Evolutionary conservation across 768 basidiomycete genomes (phyloP).

Genomic region (Tulasnella calospora): DNA sequence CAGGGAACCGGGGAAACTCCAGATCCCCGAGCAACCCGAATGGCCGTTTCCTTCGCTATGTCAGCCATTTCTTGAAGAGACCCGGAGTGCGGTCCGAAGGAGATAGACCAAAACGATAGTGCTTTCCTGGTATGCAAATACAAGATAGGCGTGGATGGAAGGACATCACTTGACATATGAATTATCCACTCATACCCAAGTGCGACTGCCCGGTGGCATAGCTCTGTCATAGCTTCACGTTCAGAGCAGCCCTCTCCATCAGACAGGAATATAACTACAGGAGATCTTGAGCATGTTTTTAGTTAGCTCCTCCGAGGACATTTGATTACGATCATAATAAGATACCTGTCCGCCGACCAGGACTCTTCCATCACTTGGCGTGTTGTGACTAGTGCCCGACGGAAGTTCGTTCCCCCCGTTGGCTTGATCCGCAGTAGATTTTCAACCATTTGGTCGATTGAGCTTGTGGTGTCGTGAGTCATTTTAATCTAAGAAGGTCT

Average conservation of each 20-base stretch:
- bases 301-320: neutral
- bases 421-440: conserved; percentile 37
- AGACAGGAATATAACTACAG: conserved; percentile 54
- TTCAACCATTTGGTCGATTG: conserved; percentile 45
- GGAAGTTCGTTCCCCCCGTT: conserved; percentile 44
- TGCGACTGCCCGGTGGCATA: conserved; percentile 43
- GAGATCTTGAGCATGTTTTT: conserved; percentile 35
- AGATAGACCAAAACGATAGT: conserved; percentile 56
- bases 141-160: neutral
- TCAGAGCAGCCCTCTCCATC: conserved; percentile 48
- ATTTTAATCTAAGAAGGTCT: conserved; percentile 30
- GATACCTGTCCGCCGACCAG: conserved; percentile 51
- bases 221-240: conserved; percentile 39
- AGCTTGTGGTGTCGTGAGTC: conserved; percentile 46
- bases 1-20: conserved; percentile 36
- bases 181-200: conserved; percentile 40
- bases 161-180: neutral
- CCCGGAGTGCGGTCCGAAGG: conserved; percentile 42
- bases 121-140: conserved; percentile 39
- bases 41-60: conserved; percentile 45
- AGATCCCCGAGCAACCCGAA: conserved; percentile 42
- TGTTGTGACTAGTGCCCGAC: conserved; percentile 39
- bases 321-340: neutral
- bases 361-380: conserved; percentile 41
- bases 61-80: conserved; percentile 49